Percentiles rank a stretch among this genome's conserved stretches.
These are phyloP conservation scores for Perkinsus olseni DNA, from an alignment of 169 alveolate species.

Conservation along the genomic window DNA sequence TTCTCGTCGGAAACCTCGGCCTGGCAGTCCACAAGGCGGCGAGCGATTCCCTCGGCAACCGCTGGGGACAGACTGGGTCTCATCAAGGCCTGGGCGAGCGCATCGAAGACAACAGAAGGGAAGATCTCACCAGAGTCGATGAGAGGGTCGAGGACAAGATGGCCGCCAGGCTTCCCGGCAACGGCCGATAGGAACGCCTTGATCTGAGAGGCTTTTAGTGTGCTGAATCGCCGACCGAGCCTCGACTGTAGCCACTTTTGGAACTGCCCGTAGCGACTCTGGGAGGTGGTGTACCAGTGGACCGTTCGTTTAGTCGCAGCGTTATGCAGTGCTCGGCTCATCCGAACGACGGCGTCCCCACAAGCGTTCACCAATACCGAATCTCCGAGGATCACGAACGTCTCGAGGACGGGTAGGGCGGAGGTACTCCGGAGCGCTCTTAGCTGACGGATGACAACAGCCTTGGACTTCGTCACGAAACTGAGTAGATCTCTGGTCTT, in stretches of 20 bases:
- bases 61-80: neutral
- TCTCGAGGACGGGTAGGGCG: neutral
- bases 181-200: neutral
- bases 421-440: neutral
- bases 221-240: neutral
- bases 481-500: neutral
- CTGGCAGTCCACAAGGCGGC: neutral
- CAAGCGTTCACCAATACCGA: neutral
- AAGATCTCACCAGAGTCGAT: neutral
- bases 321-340: neutral
- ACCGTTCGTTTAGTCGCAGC: neutral
- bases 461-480: neutral
- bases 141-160: neutral
- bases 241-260: neutral
- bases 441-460: neutral
- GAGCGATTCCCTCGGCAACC: neutral
- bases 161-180: neutral
- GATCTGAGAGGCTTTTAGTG: neutral
- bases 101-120: neutral
- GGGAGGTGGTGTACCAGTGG: neutral
- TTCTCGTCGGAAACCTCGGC: neutral
- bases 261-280: neutral
- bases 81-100: neutral
- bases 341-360: neutral
- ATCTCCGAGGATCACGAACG: neutral